Evolutionary conservation across 306 rosid species (phyloP).

Genomic region (Glycine tomentella): DNA sequence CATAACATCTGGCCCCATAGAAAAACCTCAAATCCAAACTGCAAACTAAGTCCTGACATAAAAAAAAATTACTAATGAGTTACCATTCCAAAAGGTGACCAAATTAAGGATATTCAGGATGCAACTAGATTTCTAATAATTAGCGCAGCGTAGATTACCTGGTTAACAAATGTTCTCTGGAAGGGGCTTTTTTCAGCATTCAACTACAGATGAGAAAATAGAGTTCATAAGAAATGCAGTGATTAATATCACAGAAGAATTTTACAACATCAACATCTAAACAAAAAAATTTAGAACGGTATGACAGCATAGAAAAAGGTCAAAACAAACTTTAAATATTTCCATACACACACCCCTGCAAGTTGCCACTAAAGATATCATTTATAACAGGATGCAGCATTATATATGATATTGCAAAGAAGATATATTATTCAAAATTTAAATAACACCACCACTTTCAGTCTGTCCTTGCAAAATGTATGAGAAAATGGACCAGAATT

Average conservation of each 20-base stretch:
- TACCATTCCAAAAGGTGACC: not conserved
- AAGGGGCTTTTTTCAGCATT: slow-evolving; percentile 91
- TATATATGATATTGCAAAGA: slow-evolving; percentile 5
- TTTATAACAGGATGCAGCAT: not conserved
- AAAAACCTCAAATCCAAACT: slow-evolving; percentile 40
- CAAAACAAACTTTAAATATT: not conserved
- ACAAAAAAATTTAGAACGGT: slow-evolving; percentile 13
- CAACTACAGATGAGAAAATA: slow-evolving; percentile 59
- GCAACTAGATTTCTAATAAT: not conserved
- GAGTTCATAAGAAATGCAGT: slow-evolving; percentile 37
- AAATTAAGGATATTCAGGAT: slow-evolving; percentile 17
- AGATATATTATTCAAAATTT: not conserved
- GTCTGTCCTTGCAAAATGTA: not conserved
- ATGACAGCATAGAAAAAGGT: no score
- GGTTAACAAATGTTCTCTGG: slow-evolving; percentile 86
- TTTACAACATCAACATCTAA: slow-evolving; percentile 5
- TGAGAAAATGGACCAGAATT: not conserved
- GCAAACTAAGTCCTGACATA: not conserved
- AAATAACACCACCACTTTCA: slow-evolving; percentile 34
- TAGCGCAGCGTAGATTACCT: slow-evolving; percentile 56
- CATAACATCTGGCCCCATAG: not conserved
- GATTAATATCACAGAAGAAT: not conserved
- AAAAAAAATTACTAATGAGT: slow-evolving; percentile 2
- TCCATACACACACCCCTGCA: slow-evolving; percentile 8
- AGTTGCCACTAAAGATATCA: not conserved